Base-by-base conservation (phyloP, 164 flowering plant species). In the Chimonanthus salicifolius region DNA sequence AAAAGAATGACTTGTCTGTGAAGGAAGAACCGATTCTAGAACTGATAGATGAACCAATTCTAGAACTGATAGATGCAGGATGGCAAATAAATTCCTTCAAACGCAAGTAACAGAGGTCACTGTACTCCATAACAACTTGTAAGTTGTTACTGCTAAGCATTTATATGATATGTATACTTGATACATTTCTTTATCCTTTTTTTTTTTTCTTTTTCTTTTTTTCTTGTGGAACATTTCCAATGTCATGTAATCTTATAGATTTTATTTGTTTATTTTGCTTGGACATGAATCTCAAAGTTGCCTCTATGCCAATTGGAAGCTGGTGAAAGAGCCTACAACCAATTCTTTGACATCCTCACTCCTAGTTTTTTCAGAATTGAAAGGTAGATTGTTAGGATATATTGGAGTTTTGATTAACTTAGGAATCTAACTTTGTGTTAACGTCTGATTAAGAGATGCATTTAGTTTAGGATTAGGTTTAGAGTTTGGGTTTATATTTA, bases 61-160 rank as follows among this genome's bases (percentile, higher is more conserved):
- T 89, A 9, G 82, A 84, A 20, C 69, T 85, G 33, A 87, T 85
- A 65, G 85, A 84, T 47, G 76, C 78, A 15, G 82, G 81, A 21
- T 86, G 89, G 90, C 86, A 79, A 62, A 6, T 10, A 16, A 54
- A 16, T 10, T 16, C 60, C 11, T 54, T 54, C 15, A 10, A 54
- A 54, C 11, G 9, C 5, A 54, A 10, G 60, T 54, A 10, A 54
- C 60, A 54, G 58, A 54, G 9, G 60, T 54, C 15, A 13, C 60
- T 54, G 60, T 13, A 54, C n/a, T 16, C n/a, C 1, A 13, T 7
- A 1, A 33, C 33, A 33, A 33, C 33, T 33, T 33, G 33, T 33
- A 33, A 33, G 60, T 54, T 54, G 60, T 54, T 10, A 54, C 60
- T 54, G 60, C 60, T 5, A 54, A 16, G 60, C 60, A 54, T 54